Percentiles rank a stretch among this genome's conserved stretches.
These are phyloP conservation scores for Saururus chinensis DNA, from an alignment of 164 flowering plant genomes.

Conservation along the genomic window DNA sequence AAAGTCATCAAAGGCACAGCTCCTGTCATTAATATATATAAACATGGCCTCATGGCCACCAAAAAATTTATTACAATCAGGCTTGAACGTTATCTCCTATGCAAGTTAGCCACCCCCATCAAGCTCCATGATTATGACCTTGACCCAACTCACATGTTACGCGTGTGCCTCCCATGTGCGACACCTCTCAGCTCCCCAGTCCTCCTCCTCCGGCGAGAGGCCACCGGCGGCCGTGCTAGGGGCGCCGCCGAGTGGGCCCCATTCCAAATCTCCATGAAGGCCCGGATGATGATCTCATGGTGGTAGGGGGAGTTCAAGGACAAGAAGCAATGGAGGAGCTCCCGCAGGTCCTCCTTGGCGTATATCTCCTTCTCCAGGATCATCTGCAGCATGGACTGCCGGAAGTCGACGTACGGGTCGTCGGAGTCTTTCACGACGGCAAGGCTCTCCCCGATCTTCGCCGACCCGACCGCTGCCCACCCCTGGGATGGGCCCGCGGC, in stretches of 20 bases:
- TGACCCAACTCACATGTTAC: too few relatives aligned
- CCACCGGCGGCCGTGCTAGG: background rate
- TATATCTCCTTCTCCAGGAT: constrained; percentile 51
- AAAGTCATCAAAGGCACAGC: too few relatives aligned
- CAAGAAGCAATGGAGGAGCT: constrained; percentile 54
- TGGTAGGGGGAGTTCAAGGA: constrained; percentile 45
- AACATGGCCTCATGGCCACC: too few relatives aligned
- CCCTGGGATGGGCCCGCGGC: background rate
- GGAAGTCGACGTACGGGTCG: constrained; percentile 61
- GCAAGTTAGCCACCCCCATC: too few relatives aligned
- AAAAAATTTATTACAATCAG: too few relatives aligned
- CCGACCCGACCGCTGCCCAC: constrained; percentile 3
- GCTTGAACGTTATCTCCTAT: too few relatives aligned
- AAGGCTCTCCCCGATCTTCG: constrained; percentile 31
- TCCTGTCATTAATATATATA: too few relatives aligned
- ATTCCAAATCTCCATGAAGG: constrained; percentile 18
- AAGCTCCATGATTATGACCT: too few relatives aligned
- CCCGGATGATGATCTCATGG: constrained; percentile 40
- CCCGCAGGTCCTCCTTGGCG: constrained; percentile 33
- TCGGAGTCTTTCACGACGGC: constrained; percentile 55
- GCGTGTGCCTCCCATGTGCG: too few relatives aligned
- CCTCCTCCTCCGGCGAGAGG: too few relatives aligned
- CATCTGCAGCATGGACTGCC: constrained; percentile 65
- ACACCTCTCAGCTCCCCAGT: background rate
- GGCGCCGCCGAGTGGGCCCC: background rate